phyloP scores from a whole-genome alignment of 2,329 filamentous ascomycete species.

The Hortaea werneckii region DNA sequence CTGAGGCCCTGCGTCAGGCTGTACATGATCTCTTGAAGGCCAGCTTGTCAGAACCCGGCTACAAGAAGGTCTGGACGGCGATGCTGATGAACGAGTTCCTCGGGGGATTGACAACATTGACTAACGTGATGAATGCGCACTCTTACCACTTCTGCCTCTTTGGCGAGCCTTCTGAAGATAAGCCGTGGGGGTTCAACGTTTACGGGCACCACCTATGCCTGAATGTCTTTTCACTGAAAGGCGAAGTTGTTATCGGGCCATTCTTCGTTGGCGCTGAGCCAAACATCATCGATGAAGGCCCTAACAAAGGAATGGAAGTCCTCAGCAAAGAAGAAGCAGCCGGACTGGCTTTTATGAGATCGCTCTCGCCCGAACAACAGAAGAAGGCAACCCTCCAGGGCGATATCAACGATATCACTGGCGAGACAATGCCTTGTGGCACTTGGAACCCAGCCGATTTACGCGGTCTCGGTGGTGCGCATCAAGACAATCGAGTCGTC shows the following conservation, averaged over 20 bases:
- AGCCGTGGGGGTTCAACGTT: conserved; percentile 61
- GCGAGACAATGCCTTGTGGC: conserved; percentile 41
- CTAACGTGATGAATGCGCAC: conserved; percentile 57
- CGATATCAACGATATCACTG: conserved; percentile 50
- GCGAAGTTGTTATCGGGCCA: conserved; percentile 58
- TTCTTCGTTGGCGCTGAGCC: conserved; percentile 74
- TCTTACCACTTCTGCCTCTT: conserved; percentile 68
- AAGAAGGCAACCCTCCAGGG: conserved; percentile 42
- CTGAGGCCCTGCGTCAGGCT: conserved; percentile 32
- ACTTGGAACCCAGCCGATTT: conserved; percentile 75
- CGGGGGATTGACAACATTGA: conserved; percentile 52
- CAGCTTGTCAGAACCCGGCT: conserved; percentile 58
- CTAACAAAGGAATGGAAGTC: conserved; percentile 52
- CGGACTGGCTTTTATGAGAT: conserved; percentile 58
- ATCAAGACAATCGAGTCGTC: conserved; percentile 64
- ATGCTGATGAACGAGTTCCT: conserved; percentile 68
- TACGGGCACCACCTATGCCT: conserved; percentile 72
- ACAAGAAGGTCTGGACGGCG: conserved; percentile 54
- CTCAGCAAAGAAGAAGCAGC: conserved; percentile 53
- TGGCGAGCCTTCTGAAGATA: conserved; percentile 45
- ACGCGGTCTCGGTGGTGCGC: conserved; percentile 65
- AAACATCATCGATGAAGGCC: conserved; percentile 58
- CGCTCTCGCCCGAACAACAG: conserved; percentile 39
- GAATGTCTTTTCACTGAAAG: conserved; percentile 54
- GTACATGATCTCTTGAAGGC: conserved; percentile 47